Conservation (phyloP, 495 filamentous ascomycete genomes). For the Umbilicaria muhlenbergii region DNA sequence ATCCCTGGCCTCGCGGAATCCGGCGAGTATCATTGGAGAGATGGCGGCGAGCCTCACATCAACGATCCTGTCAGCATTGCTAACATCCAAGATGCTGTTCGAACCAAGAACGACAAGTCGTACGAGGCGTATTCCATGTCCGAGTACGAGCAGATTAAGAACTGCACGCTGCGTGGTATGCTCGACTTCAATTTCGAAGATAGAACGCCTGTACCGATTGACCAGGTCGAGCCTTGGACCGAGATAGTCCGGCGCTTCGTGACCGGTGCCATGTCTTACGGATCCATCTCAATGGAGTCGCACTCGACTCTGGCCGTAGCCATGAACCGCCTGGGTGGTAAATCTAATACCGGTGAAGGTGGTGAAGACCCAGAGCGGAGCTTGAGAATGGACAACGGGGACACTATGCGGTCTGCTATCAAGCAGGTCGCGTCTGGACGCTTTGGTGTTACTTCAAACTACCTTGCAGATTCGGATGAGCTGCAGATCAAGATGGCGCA, state of each 20-base stretch:
- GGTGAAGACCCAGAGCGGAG: constrained; percentile 94
- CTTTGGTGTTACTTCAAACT: constrained; percentile 96
- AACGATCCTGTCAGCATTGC: constrained; percentile 94
- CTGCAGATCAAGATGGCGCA: constrained; percentile 99
- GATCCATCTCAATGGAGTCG: constrained; percentile 98
- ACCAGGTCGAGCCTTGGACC: constrained; percentile 98
- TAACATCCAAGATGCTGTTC: constrained; percentile 95
- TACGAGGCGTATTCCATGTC: constrained; percentile 94
- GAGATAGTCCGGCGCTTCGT: constrained; percentile 96
- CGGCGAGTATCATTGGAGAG: constrained; percentile 98
- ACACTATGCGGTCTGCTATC: constrained; percentile 97
- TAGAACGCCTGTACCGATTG: constrained; percentile 72
- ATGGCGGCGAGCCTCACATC: constrained; percentile 94
- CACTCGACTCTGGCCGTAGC: constrained; percentile 95
- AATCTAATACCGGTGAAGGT: constrained; percentile 98
- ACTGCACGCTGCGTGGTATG: constrained; percentile 90
- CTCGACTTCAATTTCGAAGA: constrained; percentile 97
- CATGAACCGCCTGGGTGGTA: constrained; percentile 96
- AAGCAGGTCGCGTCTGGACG: constrained; percentile 97
- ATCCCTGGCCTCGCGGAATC: constrained; percentile 83
- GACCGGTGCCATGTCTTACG: constrained; percentile 99
- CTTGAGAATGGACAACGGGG: constrained; percentile 72
- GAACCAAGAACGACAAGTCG: constrained; percentile 98
- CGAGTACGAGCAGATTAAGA: constrained; percentile 95
- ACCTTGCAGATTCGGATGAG: constrained; percentile 96